Percentiles rank a stretch among this genome's conserved stretches.
Evolutionary conservation across 345 rosid genomes (phyloP).

Genomic region (Lepidium aucheri): DNA sequence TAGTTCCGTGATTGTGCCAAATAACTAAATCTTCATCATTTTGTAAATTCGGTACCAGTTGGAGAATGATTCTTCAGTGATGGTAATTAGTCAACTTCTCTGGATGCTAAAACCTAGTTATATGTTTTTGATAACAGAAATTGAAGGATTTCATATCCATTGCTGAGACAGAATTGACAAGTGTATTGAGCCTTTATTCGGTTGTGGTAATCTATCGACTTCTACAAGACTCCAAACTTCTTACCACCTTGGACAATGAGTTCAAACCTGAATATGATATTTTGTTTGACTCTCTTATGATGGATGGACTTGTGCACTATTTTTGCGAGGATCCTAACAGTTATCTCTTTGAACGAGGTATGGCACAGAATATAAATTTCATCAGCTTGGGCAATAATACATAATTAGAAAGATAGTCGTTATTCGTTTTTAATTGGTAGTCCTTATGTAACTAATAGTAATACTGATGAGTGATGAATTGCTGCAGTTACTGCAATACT

Average conservation of each 20-base stretch:
- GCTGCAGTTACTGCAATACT: conserved; percentile 81
- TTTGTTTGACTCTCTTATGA: not conserved
- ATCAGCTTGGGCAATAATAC: not conserved
- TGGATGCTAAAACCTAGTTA: not conserved
- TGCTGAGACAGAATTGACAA: conserved; percentile 75
- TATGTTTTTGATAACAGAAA: conserved; percentile 39
- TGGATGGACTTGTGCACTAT: conserved; percentile 82
- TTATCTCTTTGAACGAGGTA: conserved; percentile 98
- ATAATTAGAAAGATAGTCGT: not conserved
- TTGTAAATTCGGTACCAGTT: not conserved
- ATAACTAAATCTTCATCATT: not conserved
- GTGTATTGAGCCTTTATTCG: conserved; percentile 66
- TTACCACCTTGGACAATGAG: not conserved
- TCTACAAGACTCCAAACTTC: not conserved
- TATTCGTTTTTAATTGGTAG: not conserved
- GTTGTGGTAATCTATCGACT: conserved; percentile 61
- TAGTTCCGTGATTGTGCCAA: conserved; percentile 4
- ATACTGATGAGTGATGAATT: not conserved
- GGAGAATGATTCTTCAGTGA: not conserved
- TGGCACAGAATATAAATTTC: conserved; percentile 4
- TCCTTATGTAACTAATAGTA: not conserved
- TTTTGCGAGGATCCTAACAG: conserved; percentile 97
- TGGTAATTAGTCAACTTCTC: no score
- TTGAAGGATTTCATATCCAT: conserved; percentile 61
- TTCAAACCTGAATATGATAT: not conserved